Conservation (phyloP, 2,329 filamentous ascomycete genomes). For the Scleromitrula shiraiana region DNA sequence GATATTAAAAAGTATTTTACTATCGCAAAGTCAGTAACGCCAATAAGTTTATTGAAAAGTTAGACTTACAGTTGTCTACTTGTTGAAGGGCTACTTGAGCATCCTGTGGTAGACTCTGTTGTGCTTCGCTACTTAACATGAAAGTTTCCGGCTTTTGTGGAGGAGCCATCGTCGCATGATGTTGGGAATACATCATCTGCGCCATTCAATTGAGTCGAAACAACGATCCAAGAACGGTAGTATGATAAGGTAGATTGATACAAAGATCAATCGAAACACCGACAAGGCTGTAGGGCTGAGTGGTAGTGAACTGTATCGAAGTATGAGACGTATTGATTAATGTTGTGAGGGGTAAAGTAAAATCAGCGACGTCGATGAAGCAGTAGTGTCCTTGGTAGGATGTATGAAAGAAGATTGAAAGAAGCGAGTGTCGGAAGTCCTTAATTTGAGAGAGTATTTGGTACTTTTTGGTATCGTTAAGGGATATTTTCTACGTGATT, state of each 20-base stretch:
- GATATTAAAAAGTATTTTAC: constrained; percentile 99
- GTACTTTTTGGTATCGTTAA: not conserved
- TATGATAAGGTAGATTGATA: constrained; percentile 17
- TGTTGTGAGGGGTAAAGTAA: constrained; percentile 7
- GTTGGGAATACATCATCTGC: constrained; percentile 60
- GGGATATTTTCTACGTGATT: constrained; percentile 12
- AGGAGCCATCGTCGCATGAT: constrained; percentile 80
- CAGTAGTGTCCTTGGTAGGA: constrained; percentile 19
- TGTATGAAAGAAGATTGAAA: not conserved
- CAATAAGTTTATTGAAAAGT: not conserved
- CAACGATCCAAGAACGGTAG: constrained; percentile 13
- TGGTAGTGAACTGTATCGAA: constrained; percentile 11
- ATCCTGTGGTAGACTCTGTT: constrained; percentile 92
- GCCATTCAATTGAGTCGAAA: constrained; percentile 30
- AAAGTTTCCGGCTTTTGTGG: constrained; percentile 98
- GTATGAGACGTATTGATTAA: constrained; percentile 11
- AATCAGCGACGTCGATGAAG: constrained; percentile 26
- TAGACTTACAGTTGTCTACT: constrained; percentile 83
- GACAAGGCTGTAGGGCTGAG: constrained; percentile 19
- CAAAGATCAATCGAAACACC: constrained; percentile 24
- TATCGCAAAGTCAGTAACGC: constrained; percentile 33
- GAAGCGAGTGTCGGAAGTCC: constrained; percentile 25
- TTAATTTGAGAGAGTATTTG: not conserved
- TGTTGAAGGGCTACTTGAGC: constrained; percentile 96
- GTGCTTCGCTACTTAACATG: constrained; percentile 93